Evolutionary conservation across 164 flowering plant genomes (phyloP), one percentile per base, ranked within the genome.

Genomic region (Cinnamomum chago): DNA sequence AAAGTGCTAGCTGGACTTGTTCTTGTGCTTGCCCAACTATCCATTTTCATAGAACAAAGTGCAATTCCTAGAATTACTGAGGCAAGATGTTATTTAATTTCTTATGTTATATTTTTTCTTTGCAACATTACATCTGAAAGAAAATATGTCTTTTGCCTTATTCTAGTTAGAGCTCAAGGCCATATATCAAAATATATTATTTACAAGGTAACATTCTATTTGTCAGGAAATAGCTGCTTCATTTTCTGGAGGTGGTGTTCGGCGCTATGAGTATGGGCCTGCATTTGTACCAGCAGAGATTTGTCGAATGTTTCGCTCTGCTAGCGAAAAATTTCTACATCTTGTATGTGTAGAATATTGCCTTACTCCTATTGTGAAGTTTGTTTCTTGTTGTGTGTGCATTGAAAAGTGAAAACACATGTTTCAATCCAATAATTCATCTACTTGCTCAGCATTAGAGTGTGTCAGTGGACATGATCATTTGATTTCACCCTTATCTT

Each of bases 241-340:
- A 60, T 92, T 92, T 77, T 88, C 95, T 83, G 94, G 95, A 75
- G 95, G 97, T 72, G 90, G 95, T 75, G 84, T 81, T 72, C 83
- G 90, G 25, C 92, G 88, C 47, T 85, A 80, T 81, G 96, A 91
- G 79, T 65, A 87, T 84, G 97, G 98, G 40, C 98, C 95, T 72
- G 92, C 97, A 65, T 94, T 94, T 89, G 88, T 90, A 81, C 98
- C 99, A 73, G 95, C 88, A 74, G 98, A 94, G 86, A 89, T 91
- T 79, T 92, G 97, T 77, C 88, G 94, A 70, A 83, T 80, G 27
- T 94, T 87, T 78, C 91, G 89, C 35, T 82, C 93, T 72, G 89
- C 92, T 77, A 85, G 94, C 80, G 98, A 96, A 86, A 90, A 86
- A 76, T 88, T 94, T 87, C 84, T 96, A 78, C 89, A 92, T 76